Evolutionary conservation across 2,329 filamentous ascomycete genomes (phyloP).

Genomic region (Cladosporium sp.): DNA sequence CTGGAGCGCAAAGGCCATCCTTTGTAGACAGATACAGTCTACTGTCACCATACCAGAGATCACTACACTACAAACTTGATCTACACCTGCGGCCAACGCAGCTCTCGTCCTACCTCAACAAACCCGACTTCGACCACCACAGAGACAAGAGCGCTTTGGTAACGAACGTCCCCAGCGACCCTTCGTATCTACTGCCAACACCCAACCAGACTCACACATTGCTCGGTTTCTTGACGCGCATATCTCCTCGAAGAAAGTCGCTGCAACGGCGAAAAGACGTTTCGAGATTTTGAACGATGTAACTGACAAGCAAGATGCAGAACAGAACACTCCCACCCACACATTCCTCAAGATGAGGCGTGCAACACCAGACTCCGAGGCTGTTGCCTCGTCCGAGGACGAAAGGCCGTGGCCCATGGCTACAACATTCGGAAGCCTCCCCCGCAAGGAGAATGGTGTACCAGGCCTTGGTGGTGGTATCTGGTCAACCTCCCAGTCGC

Average conservation of each 20-base stretch:
- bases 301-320: not conserved
- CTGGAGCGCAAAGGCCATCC: not conserved
- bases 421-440: slow-evolving; percentile 59
- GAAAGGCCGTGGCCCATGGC: slow-evolving; percentile 57
- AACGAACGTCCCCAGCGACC: not conserved
- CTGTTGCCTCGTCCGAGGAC: slow-evolving; percentile 90
- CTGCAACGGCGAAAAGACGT: not conserved
- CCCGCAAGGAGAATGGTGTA: slow-evolving; percentile 37
- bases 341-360: slow-evolving; percentile 55
- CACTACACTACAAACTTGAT: not conserved
- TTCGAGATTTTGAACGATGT: not conserved
- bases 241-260: not conserved
- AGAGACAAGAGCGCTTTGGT: not conserved
- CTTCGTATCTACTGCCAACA: not conserved
- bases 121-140: not conserved
- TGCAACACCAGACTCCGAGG: slow-evolving; percentile 92
- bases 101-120: not conserved
- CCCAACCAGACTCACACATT: not conserved
- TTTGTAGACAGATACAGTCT: not conserved
- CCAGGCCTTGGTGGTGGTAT: slow-evolving; percentile 47
- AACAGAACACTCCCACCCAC: not conserved
- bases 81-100: not conserved
- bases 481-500: slow-evolving; percentile 34
- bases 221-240: not conserved
- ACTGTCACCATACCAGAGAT: not conserved